These are phyloP conservation scores for Colletotrichum ledebouriae DNA, from an alignment of 2,329 filamentous ascomycete species.

Conservation along the genomic window DNA sequence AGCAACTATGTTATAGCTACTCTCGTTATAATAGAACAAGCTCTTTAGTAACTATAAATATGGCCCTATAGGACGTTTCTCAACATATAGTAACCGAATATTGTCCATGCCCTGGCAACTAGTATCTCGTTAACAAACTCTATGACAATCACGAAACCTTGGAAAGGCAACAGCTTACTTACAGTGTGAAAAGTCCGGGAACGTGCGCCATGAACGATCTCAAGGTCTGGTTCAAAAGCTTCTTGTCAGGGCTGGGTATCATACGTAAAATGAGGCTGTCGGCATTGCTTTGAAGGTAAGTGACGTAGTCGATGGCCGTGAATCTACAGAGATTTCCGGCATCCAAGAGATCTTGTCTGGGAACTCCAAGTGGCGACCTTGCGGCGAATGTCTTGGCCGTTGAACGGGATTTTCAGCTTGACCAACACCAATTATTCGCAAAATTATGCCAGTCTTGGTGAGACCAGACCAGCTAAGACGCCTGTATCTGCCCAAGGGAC, in stretches of 20 bases:
- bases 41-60: too few relatives aligned
- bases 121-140: not conserved
- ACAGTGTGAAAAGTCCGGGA: not conserved
- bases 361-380: too few relatives aligned
- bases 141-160: not conserved
- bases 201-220: not conserved
- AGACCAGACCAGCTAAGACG: too few relatives aligned
- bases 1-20: too few relatives aligned
- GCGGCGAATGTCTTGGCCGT: too few relatives aligned
- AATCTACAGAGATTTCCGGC: not conserved
- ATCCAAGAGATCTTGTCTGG: not conserved
- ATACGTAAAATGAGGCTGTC: not conserved
- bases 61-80: too few relatives aligned
- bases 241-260: slow-evolving; percentile 2
- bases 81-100: too few relatives aligned
- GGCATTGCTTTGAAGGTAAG: not conserved
- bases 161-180: not conserved
- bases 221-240: not conserved
- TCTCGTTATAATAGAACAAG: too few relatives aligned
- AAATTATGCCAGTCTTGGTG: too few relatives aligned
- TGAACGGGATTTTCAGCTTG: not conserved
- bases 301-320: not conserved
- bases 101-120: not conserved
- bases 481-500: too few relatives aligned
- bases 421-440: not conserved